Evolutionary conservation across 139 green algal species (phyloP).

Genomic region (Mychonastes homosphaera): DNA sequence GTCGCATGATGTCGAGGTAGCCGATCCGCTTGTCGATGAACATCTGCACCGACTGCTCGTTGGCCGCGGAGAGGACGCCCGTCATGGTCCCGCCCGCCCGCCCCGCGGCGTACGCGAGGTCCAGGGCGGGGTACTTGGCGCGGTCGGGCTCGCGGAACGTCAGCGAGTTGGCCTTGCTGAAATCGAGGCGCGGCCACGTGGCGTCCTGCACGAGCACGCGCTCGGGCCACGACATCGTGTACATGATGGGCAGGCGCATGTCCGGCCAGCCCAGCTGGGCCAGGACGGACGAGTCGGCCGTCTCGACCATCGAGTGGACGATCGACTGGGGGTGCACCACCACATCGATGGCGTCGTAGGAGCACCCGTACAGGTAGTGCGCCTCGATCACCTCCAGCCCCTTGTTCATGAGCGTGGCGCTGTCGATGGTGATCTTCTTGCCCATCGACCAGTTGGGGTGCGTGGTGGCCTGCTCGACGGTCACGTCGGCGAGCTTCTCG

Average conservation of each 20-base stretch:
- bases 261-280: slow-evolving; percentile 96
- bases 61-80: slow-evolving; percentile 89
- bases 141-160: slow-evolving; percentile 86
- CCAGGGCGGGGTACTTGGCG: slow-evolving; percentile 94
- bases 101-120: slow-evolving; percentile 89
- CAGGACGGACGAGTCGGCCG: slow-evolving; percentile 84
- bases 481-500: slow-evolving; percentile 74
- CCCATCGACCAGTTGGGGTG: slow-evolving; percentile 97
- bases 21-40: slow-evolving; percentile 89
- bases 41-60: slow-evolving; percentile 94
- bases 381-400: slow-evolving; percentile 93
- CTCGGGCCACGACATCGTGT: slow-evolving; percentile 95
- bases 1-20: slow-evolving; percentile 89
- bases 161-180: slow-evolving; percentile 84
- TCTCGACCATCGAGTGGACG: slow-evolving; percentile 99
- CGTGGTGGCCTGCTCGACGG: slow-evolving; percentile 39
- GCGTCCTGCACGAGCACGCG: slow-evolving; percentile 51
- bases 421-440: slow-evolving; percentile 97
- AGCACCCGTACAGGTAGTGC: slow-evolving; percentile 95
- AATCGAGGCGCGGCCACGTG: slow-evolving; percentile 87
- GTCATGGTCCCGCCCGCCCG: slow-evolving; percentile 96
- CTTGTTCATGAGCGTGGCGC: slow-evolving; percentile 89
- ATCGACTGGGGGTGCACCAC: slow-evolving; percentile 99
- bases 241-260: slow-evolving; percentile 98
- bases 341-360: slow-evolving; percentile 98